A percentile compares a stretch with the other conserved stretches of the same genome.
These are phyloP conservation scores for Colletotrichum brevisporum DNA, from an alignment of 2,329 filamentous ascomycete species.

Conservation along the genomic window DNA sequence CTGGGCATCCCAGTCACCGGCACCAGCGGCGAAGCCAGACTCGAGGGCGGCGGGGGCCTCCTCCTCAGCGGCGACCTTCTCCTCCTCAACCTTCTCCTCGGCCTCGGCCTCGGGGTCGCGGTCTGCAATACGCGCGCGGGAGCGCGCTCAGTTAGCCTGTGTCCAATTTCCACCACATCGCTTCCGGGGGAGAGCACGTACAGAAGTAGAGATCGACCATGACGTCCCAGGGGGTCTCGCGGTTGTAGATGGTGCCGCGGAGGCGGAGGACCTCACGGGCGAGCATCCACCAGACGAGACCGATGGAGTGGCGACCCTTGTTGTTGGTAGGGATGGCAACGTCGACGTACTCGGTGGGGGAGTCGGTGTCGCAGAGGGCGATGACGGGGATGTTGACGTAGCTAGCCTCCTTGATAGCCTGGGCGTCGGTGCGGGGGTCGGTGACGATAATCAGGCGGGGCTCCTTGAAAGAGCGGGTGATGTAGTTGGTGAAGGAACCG, in stretches of 20 bases:
- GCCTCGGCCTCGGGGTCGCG: conserved; percentile 99
- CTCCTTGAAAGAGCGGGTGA: conserved; percentile 99
- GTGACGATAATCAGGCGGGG: conserved; percentile 99
- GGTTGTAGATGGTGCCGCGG: conserved; percentile 94
- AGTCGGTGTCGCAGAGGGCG: conserved; percentile 98
- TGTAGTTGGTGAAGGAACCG: conserved; percentile 99
- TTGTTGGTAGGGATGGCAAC: conserved; percentile 99
- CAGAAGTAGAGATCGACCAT: conserved; percentile 99
- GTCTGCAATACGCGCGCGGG: conserved; percentile 63
- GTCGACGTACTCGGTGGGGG: conserved; percentile 99
- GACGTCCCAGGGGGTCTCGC: conserved; percentile 98
- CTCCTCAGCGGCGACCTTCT: conserved; percentile 92
- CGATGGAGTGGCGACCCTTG: conserved; percentile 99
- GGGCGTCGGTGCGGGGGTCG: conserved; percentile 98
- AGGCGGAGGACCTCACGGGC: conserved; percentile 99
- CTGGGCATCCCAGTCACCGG: conserved; percentile 88
- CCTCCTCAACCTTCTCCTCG: conserved; percentile 95
- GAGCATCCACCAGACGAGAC: conserved; percentile 99
- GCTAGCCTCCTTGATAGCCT: conserved; percentile 99
- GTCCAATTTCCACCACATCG: neutral
- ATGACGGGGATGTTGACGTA: conserved; percentile 99
- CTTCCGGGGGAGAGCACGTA: conserved; percentile 56
- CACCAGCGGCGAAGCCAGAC: conserved; percentile 77
- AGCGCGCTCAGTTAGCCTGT: conserved; percentile 19
- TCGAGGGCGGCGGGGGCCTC: conserved; percentile 84